Conservation (phyloP, 2,329 filamentous ascomycete species). For the Pestalotiopsis sp. region DNA sequence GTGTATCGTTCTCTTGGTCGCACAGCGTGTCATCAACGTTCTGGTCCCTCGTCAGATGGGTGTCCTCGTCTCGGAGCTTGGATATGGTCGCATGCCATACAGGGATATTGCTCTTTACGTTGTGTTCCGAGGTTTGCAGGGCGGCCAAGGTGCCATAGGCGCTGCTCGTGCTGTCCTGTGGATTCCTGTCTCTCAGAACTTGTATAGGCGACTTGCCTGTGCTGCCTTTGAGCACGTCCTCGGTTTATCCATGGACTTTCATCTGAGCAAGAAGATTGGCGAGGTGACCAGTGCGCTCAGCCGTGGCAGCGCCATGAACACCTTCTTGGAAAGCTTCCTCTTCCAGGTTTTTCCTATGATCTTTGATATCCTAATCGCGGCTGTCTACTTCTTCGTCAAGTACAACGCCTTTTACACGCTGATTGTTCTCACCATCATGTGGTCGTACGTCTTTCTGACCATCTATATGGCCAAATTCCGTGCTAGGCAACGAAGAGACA, state of each 20-base stretch:
- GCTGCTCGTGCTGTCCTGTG: slow-evolving; percentile 45
- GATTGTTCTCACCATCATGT: slow-evolving; percentile 50
- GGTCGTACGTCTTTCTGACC: slow-evolving; percentile 52
- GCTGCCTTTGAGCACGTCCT: slow-evolving; percentile 52
- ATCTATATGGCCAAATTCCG: slow-evolving; percentile 53
- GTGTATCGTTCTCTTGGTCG: slow-evolving; percentile 42
- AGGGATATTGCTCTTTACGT: slow-evolving; percentile 46
- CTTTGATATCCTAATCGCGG: slow-evolving; percentile 50
- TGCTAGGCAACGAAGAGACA: slow-evolving; percentile 44
- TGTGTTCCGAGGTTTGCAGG: slow-evolving; percentile 46
- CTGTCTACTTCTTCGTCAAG: slow-evolving; percentile 45
- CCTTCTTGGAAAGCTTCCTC: slow-evolving; percentile 49
- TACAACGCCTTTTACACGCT: slow-evolving; percentile 52
- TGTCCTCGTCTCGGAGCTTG: slow-evolving; percentile 40
- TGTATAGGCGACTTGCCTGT: slow-evolving; percentile 44
- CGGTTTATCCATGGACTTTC: slow-evolving; percentile 50
- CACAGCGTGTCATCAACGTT: slow-evolving; percentile 46
- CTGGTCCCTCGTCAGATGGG: slow-evolving; percentile 46
- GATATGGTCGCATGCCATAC: slow-evolving; percentile 42
- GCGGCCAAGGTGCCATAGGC: slow-evolving; percentile 46
- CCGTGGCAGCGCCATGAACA: slow-evolving; percentile 50
- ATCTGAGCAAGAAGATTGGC: slow-evolving; percentile 52
- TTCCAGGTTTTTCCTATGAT: slow-evolving; percentile 55
- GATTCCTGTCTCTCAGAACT: slow-evolving; percentile 49
- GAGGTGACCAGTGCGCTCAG: slow-evolving; percentile 53